phyloP scores from a whole-genome alignment of 805 yeast species.

The Zygotorulaspora sp. region DNA sequence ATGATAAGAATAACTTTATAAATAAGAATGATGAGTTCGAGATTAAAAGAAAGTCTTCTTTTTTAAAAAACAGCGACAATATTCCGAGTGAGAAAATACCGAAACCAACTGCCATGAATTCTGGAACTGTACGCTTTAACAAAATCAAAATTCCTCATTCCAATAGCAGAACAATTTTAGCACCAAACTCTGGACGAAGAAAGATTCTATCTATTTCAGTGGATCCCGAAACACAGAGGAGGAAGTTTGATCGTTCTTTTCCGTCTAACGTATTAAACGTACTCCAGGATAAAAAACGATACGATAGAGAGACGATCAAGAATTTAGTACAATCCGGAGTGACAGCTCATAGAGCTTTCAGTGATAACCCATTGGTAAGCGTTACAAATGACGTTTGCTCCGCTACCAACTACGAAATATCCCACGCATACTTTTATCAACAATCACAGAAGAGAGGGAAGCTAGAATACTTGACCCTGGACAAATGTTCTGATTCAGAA shows the following conservation, averaged over 20 bases:
- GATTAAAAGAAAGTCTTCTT: neutral
- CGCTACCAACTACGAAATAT: slow-evolving; percentile 24
- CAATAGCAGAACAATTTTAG: neutral
- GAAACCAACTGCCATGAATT: neutral
- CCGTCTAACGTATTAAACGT: slow-evolving; percentile 12
- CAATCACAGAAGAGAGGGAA: slow-evolving; percentile 24
- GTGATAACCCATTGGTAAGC: slow-evolving; percentile 17
- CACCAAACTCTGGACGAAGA: slow-evolving; percentile 3
- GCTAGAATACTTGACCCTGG: slow-evolving; percentile 13
- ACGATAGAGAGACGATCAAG: slow-evolving; percentile 11
- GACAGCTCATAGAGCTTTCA: slow-evolving; percentile 20
- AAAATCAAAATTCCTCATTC: neutral
- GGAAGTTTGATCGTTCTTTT: slow-evolving; percentile 19
- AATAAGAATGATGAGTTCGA: neutral
- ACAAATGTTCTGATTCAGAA: slow-evolving; percentile 3
- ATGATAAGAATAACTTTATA: too few species aligned
- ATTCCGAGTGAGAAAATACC: neutral
- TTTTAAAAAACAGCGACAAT: slow-evolving; percentile 1
- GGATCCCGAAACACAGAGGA: slow-evolving; percentile 17
- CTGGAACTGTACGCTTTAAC: neutral
- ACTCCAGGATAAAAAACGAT: slow-evolving; percentile 7
- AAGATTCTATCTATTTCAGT: slow-evolving; percentile 1
- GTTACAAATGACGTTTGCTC: slow-evolving; percentile 32
- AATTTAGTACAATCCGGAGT: slow-evolving; percentile 23
- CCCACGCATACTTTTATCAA: slow-evolving; percentile 24